Conservation (phyloP, 2,329 filamentous ascomycete species). For the Aspergillus persii region DNA sequence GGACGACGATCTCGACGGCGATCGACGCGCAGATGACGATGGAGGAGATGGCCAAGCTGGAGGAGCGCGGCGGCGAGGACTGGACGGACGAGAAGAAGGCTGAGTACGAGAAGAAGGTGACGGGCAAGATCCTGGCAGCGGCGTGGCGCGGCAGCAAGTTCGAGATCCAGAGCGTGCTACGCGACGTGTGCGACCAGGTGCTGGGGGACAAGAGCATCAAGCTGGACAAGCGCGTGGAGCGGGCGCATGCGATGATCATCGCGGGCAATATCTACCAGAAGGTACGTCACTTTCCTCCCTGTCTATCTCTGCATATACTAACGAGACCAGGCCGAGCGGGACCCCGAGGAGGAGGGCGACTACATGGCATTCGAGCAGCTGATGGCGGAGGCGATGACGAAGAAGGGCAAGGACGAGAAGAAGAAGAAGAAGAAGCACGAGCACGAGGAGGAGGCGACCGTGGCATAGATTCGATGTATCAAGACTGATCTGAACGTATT, state of each 20-base stretch:
- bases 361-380: conserved; percentile 99
- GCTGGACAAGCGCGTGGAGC: conserved; percentile 80
- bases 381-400: conserved; percentile 91
- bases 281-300: conserved; percentile 52
- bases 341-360: conserved; percentile 94
- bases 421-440: conserved; percentile 57
- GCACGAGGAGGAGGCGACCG: conserved; percentile 13
- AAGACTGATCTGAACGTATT: no score
- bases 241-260: conserved; percentile 84
- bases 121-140: conserved; percentile 94
- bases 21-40: conserved; percentile 98
- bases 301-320: conserved; percentile 9
- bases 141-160: conserved; percentile 97
- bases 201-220: conserved; percentile 76
- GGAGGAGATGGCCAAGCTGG: conserved; percentile 97
- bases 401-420: conserved; percentile 82
- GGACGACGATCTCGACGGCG: conserved; percentile 93
- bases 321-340: conserved; percentile 68
- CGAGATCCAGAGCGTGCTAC: conserved; percentile 92
- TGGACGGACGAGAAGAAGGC: conserved; percentile 98
- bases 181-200: conserved; percentile 89
- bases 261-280: conserved; percentile 86
- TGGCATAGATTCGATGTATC: not conserved
- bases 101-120: conserved; percentile 93
- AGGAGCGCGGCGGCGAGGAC: conserved; percentile 90